Conservation (phyloP, 2,329 filamentous ascomycete species). For the Fusarium napiforme region DNA sequence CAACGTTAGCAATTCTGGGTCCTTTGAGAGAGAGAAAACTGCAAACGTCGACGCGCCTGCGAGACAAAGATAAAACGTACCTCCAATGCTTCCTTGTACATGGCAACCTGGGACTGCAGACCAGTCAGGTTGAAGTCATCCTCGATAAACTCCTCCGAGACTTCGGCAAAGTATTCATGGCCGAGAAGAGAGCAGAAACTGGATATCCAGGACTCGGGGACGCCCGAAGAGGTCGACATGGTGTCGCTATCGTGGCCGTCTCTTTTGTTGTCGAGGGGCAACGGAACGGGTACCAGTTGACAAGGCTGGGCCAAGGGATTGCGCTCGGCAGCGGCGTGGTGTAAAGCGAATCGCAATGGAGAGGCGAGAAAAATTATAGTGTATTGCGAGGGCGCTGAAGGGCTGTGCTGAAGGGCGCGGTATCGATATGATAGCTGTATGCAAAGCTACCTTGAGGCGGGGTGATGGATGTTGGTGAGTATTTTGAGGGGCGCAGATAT, state of each 20-base stretch:
- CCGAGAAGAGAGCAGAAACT: conserved; percentile 95
- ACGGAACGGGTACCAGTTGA: conserved; percentile 15
- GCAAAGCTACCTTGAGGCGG: conserved; percentile 39
- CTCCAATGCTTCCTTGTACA: conserved; percentile 99
- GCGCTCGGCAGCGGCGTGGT: conserved; percentile 24
- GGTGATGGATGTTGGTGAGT: conserved; percentile 40
- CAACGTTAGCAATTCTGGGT: conserved; percentile 10
- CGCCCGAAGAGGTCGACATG: conserved; percentile 71
- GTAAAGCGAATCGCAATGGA: conserved; percentile 5
- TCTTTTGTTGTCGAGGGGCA: conserved; percentile 14
- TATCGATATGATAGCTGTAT: conserved; percentile 41
- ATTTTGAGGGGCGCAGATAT: conserved; percentile 40
- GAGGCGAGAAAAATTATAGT: neutral
- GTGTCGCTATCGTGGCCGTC: conserved; percentile 25
- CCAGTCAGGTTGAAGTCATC: conserved; percentile 99
- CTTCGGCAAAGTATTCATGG: conserved; percentile 99
- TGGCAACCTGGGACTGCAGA: conserved; percentile 91
- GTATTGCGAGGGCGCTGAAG: neutral
- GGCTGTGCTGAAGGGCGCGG: conserved; percentile 24
- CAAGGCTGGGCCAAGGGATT: conserved; percentile 8
- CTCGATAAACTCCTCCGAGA: conserved; percentile 98
- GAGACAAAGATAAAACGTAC: conserved; percentile 51
- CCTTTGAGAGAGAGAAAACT: neutral
- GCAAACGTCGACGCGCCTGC: conserved; percentile 1
- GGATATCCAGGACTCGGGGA: conserved; percentile 93